A percentile compares a stretch with the other conserved stretches of the same genome.
These are phyloP conservation scores for Penicillium bialowiezense DNA, from an alignment of 495 filamentous ascomycete genomes.

Conservation along the genomic window DNA sequence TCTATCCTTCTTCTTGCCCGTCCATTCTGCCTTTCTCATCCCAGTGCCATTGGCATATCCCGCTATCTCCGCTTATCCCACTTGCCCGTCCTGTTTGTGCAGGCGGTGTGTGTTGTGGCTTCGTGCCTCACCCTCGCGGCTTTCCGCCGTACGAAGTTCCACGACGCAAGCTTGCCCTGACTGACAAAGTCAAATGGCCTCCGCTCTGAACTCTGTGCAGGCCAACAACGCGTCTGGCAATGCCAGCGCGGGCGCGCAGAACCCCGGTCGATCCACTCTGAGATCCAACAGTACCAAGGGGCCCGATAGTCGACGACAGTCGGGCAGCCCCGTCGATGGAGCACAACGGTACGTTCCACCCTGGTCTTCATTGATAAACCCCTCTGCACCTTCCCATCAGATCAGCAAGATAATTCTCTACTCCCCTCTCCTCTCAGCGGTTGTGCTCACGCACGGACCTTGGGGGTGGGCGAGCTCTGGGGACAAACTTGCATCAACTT, in stretches of 20 bases:
- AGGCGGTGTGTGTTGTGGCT: constrained; percentile 42
- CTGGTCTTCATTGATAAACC: neutral
- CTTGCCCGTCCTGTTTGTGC: constrained; percentile 28
- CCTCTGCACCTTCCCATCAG: constrained; percentile 5
- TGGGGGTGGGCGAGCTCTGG: constrained; percentile 13
- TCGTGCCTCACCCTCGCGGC: constrained; percentile 31
- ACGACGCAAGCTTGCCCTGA: constrained; percentile 38
- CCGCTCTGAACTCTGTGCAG: constrained; percentile 44
- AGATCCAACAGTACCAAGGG: constrained; percentile 49
- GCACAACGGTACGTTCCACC: constrained; percentile 49
- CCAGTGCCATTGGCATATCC: constrained; percentile 1
- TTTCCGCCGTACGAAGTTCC: constrained; percentile 41
- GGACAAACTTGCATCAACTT: constrained; percentile 10
- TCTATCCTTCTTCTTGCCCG: constrained; percentile 10
- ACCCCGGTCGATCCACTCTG: constrained; percentile 43
- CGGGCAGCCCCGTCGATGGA: constrained; percentile 53
- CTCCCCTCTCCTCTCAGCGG: neutral
- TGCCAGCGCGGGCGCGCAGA: constrained; percentile 34
- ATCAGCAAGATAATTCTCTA: neutral
- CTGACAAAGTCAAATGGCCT: constrained; percentile 47
- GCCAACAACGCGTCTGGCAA: constrained; percentile 50
- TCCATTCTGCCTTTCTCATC: neutral
- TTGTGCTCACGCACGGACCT: constrained; percentile 15
- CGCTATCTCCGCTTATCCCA: constrained; percentile 5
- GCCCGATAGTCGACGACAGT: constrained; percentile 55